A percentile compares a stretch with the other conserved stretches of the same genome.
phyloP scores from a whole-genome alignment of 129 eudicot species.

The Gnaphalium uliginosum region DNA sequence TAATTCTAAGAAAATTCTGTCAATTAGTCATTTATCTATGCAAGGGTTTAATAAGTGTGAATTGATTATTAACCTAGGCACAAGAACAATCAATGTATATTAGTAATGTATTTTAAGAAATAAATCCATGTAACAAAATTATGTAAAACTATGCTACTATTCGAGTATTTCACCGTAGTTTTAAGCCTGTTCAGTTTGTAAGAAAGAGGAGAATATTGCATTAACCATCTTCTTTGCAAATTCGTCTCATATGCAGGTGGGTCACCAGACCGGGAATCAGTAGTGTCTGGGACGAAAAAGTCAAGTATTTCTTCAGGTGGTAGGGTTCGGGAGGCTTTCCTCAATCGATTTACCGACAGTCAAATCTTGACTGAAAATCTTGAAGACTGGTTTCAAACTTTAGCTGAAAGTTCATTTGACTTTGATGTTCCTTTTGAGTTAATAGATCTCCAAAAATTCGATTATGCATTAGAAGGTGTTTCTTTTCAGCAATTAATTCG shows the following conservation, averaged over 20 bases:
- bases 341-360: constrained; percentile 75
- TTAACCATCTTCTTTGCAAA: background rate
- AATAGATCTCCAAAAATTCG: constrained; percentile 89
- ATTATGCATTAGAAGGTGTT: constrained; percentile 93
- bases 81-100: background rate
- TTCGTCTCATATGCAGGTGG: constrained; percentile 49
- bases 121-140: background rate
- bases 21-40: background rate
- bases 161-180: background rate
- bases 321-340: constrained; percentile 68
- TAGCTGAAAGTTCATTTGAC: constrained; percentile 43
- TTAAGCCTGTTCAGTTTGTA: background rate
- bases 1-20: background rate
- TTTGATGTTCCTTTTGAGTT: constrained; percentile 90
- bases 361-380: constrained; percentile 54
- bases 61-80: background rate
- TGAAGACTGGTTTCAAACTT: constrained; percentile 61
- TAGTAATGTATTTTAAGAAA: background rate
- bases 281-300: constrained; percentile 73
- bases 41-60: background rate
- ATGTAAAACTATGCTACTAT: background rate
- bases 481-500: constrained; percentile 90
- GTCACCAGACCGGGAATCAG: constrained; percentile 73
- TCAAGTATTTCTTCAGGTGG: constrained; percentile 86
- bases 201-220: background rate